Percentiles rank a stretch among this genome's conserved stretches.
Conservation (phyloP, 208 protist genomes). For the Leptomonas pyrrhocoris region DNA sequence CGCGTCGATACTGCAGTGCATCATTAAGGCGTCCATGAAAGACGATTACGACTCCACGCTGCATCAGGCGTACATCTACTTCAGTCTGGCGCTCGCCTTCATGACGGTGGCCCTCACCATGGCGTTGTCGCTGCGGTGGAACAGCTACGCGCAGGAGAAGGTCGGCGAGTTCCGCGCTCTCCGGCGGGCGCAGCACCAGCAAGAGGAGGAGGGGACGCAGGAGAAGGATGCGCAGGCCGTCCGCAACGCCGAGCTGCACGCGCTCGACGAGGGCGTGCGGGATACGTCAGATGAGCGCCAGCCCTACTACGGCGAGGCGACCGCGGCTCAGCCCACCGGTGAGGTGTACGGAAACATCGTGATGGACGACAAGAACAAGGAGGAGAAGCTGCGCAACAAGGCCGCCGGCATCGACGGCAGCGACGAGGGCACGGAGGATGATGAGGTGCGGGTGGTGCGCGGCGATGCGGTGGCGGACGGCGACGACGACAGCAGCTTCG, state of each 20-base stretch:
- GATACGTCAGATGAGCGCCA: conserved; percentile 11
- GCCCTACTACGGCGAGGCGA: conserved; percentile 3
- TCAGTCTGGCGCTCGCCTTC: conserved; percentile 65
- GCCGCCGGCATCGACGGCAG: conserved; percentile 11
- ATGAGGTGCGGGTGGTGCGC: conserved; percentile 32
- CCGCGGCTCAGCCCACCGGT: background rate
- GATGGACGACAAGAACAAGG: conserved; percentile 27
- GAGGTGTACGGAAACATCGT: conserved; percentile 36
- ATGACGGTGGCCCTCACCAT: conserved; percentile 62
- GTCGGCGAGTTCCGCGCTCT: conserved; percentile 71
- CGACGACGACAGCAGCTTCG: conserved; percentile 28
- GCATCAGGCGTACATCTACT: conserved; percentile 78
- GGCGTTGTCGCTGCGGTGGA: conserved; percentile 62
- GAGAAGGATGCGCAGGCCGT: background rate
- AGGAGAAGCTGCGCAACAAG: conserved; percentile 24
- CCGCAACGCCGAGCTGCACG: conserved; percentile 11
- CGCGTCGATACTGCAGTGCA: conserved; percentile 75
- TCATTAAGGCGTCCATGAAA: conserved; percentile 80
- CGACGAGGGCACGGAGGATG: conserved; percentile 23
- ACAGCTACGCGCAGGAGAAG: conserved; percentile 66
- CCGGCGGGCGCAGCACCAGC: too few relatives aligned
- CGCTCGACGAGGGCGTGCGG: background rate
- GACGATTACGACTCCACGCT: conserved; percentile 45
- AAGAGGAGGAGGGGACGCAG: background rate
- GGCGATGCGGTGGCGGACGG: conserved; percentile 11